These are phyloP conservation scores for Pyrenula massariospora DNA, from an alignment of 495 filamentous ascomycete genomes.

Conservation along the genomic window DNA sequence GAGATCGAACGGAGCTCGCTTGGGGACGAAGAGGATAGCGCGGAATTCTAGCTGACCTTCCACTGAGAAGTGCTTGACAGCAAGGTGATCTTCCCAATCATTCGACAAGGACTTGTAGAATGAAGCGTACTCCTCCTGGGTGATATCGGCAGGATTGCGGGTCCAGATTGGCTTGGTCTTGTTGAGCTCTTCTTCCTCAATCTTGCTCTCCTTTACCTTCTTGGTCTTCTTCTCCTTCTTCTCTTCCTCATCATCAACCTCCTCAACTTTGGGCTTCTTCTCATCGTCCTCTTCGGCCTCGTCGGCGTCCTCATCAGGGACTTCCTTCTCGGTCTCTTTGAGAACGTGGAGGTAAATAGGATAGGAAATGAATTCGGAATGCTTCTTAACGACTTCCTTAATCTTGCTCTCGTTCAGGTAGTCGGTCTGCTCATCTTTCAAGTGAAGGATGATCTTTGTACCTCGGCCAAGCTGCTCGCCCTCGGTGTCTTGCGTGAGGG, in stretches of 20 bases:
- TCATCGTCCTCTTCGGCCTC: constrained; percentile 68
- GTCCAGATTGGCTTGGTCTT: constrained; percentile 99
- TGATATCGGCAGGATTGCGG: constrained; percentile 92
- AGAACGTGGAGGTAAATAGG: constrained; percentile 98
- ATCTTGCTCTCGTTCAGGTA: constrained; percentile 98
- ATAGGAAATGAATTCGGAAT: constrained; percentile 99
- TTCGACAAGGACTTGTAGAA: constrained; percentile 99
- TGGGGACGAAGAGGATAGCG: constrained; percentile 97
- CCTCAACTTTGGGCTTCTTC: constrained; percentile 72
- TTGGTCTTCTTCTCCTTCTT: constrained; percentile 93
- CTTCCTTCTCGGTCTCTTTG: constrained; percentile 98
- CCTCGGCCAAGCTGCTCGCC: constrained; percentile 85
- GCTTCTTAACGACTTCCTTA: constrained; percentile 99
- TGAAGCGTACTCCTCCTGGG: constrained; percentile 87
- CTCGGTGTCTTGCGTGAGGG: constrained; percentile 79
- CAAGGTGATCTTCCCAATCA: constrained; percentile 99
- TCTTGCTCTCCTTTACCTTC: constrained; percentile 97
- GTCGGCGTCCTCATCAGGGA: constrained; percentile 86
- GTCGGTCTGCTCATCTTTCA: constrained; percentile 98
- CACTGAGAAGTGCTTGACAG: constrained; percentile 99
- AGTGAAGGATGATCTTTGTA: constrained; percentile 93
- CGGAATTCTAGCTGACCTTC: constrained; percentile 99
- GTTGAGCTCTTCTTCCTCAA: constrained; percentile 99
- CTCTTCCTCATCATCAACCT: constrained; percentile 68
- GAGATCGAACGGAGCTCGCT: constrained; percentile 98